phyloP scores from a whole-genome alignment of 306 rosid species.

The Acacia melanoxylon region DNA sequence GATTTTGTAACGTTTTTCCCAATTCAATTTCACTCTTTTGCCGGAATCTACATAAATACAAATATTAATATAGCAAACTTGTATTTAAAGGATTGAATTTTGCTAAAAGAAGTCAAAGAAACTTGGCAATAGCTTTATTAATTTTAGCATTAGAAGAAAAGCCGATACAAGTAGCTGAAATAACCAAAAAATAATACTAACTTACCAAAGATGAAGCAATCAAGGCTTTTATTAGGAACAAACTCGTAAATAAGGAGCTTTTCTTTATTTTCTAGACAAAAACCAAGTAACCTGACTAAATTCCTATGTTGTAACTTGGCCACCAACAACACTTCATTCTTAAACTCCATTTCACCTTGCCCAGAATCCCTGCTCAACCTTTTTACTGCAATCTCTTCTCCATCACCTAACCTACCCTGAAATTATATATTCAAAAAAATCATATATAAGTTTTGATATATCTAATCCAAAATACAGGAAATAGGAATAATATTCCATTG shows the following conservation, averaged over 20 bases:
- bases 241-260: background rate
- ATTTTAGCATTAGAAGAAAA: background rate
- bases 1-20: background rate
- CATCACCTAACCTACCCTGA: constrained; percentile 26
- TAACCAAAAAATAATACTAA: background rate
- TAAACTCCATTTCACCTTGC: constrained; percentile 18
- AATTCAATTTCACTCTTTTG: background rate
- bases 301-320: background rate
- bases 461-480: background rate
- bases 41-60: background rate
- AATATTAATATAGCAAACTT: background rate
- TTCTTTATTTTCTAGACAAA: background rate
- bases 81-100: no score
- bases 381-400: constrained; percentile 31
- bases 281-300: constrained; percentile 2
- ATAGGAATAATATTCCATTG: background rate
- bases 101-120: background rate
- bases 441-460: background rate
- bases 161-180: background rate
- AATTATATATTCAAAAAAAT: background rate
- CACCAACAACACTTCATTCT: background rate
- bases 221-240: background rate
- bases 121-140: background rate
- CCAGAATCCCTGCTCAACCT: constrained; percentile 22
- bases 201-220: background rate